These are phyloP conservation scores for Phytophthora pini DNA, from an alignment of 352 stramenopile species.

Conservation along the genomic window DNA sequence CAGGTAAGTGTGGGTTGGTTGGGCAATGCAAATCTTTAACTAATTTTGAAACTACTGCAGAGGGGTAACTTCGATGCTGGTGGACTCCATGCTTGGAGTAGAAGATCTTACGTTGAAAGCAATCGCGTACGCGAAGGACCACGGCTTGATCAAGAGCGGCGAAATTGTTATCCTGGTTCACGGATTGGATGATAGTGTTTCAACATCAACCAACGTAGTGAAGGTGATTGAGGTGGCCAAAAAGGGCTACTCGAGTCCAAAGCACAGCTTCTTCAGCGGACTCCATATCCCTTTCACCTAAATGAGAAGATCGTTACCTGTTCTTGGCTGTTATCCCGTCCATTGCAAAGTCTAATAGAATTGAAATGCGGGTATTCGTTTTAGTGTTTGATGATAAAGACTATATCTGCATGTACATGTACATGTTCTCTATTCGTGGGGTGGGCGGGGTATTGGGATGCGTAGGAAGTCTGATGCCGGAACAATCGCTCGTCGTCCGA, in stretches of 20 bases:
- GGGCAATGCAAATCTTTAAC: neutral
- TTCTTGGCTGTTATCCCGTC: neutral
- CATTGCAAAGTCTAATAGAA: neutral
- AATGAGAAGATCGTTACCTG: slow-evolving; percentile 8
- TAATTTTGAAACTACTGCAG: slow-evolving; percentile 33
- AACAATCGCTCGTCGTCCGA: slow-evolving; percentile 68
- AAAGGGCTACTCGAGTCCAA: slow-evolving; percentile 66
- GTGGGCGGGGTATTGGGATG: slow-evolving; percentile 68
- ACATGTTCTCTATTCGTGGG: slow-evolving; percentile 47
- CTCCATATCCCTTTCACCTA: slow-evolving; percentile 42
- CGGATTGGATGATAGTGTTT: slow-evolving; percentile 83
- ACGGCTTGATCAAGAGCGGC: slow-evolving; percentile 80
- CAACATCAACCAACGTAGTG: slow-evolving; percentile 89
- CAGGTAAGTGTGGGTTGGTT: slow-evolving; percentile 44
- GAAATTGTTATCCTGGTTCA: slow-evolving; percentile 93
- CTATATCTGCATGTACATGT: slow-evolving; percentile 16
- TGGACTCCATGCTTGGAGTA: slow-evolving; percentile 82
- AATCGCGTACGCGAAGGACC: slow-evolving; percentile 83
- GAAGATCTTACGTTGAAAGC: slow-evolving; percentile 89
- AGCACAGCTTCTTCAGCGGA: slow-evolving; percentile 72
- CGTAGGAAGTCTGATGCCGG: slow-evolving; percentile 82
- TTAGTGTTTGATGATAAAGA: neutral
- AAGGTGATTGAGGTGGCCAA: slow-evolving; percentile 88
- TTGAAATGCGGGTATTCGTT: neutral
- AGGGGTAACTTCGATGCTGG: slow-evolving; percentile 67